Conservation (phyloP, 805 yeast species). For the Kuraishia hungarica region DNA sequence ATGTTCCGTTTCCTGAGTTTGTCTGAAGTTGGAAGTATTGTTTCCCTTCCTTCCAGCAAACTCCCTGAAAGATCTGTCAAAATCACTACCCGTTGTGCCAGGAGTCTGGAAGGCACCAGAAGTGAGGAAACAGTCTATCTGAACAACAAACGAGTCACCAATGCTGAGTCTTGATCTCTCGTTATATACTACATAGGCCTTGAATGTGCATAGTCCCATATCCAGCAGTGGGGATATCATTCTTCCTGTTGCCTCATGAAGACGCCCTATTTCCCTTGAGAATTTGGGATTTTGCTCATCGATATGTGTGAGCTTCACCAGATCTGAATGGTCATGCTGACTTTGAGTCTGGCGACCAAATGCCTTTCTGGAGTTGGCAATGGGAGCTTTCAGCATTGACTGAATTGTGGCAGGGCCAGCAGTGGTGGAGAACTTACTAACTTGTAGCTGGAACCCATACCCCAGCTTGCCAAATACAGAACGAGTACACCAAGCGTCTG, state of each 20-base stretch:
- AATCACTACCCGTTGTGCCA: background rate
- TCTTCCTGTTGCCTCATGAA: constrained; percentile 62
- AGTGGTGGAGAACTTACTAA: constrained; percentile 26
- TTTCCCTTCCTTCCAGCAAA: constrained; percentile 6
- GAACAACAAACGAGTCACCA: constrained; percentile 72
- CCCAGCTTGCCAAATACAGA: constrained; percentile 41
- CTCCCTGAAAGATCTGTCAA: constrained; percentile 4
- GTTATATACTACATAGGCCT: constrained; percentile 49
- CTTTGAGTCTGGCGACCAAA: constrained; percentile 9
- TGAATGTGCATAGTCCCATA: constrained; percentile 42
- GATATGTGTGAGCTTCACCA: constrained; percentile 15
- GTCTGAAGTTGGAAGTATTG: constrained; percentile 16
- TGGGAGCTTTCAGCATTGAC: constrained; percentile 3
- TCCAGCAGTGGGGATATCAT: constrained; percentile 60
- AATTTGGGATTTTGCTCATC: constrained; percentile 8
- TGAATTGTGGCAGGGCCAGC: constrained; percentile 12
- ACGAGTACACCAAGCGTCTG: constrained; percentile 66
- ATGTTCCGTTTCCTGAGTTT: constrained; percentile 35
- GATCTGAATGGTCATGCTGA: constrained; percentile 11
- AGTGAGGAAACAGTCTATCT: constrained; percentile 56
- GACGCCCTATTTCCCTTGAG: constrained; percentile 65
- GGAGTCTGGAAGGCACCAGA: constrained; percentile 34
- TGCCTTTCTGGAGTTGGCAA: background rate
- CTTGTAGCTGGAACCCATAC: constrained; percentile 32
- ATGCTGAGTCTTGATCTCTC: constrained; percentile 45